phyloP scores from a whole-genome alignment of 352 stramenopile species.

The Lagenidium giganteum region DNA sequence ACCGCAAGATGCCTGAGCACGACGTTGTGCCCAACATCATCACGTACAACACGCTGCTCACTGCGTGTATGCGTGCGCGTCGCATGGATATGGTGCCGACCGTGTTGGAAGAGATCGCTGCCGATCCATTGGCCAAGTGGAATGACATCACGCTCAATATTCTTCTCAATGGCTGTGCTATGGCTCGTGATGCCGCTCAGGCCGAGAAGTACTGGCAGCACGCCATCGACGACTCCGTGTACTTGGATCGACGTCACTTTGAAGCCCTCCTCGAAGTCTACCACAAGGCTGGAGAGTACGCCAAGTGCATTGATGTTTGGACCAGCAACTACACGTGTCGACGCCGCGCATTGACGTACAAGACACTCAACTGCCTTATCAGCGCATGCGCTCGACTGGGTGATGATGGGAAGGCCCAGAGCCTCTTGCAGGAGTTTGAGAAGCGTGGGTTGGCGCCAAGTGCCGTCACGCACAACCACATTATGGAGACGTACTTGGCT shows the following conservation, averaged over 20 bases:
- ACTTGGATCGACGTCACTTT: conserved; percentile 58
- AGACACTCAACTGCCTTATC: conserved; percentile 78
- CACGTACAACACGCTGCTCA: conserved; percentile 69
- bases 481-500: conserved; percentile 58
- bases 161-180: conserved; percentile 56
- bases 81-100: conserved; percentile 38
- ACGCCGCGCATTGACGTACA: conserved; percentile 62
- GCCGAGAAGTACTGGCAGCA: conserved; percentile 56
- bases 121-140: conserved; percentile 39
- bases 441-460: conserved; percentile 45
- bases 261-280: conserved; percentile 76
- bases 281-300: conserved; percentile 48
- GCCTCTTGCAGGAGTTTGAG: conserved; percentile 59
- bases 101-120: conserved; percentile 54
- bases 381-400: conserved; percentile 42
- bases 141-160: conserved; percentile 76
- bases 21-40: conserved; percentile 42
- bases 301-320: conserved; percentile 49
- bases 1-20: conserved; percentile 29
- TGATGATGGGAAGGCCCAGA: conserved; percentile 36
- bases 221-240: conserved; percentile 37
- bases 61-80: conserved; percentile 50
- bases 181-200: conserved; percentile 30
- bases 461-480: conserved; percentile 68
- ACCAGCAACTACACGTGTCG: conserved; percentile 47